These are phyloP conservation scores for Stemphylium beticola DNA, from an alignment of 2,329 filamentous ascomycete species.

Conservation along the genomic window DNA sequence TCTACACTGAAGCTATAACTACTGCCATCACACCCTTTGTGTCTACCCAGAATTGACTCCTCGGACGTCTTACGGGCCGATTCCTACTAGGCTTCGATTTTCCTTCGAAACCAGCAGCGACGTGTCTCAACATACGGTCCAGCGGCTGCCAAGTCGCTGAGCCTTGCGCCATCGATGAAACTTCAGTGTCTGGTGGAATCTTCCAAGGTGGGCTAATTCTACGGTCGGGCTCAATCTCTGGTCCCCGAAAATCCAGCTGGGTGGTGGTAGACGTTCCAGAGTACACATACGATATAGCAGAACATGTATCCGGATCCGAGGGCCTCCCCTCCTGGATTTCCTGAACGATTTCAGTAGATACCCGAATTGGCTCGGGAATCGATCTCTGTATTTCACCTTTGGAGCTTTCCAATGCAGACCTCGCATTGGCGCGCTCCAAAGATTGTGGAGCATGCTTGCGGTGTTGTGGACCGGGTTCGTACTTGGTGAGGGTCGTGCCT, in stretches of 20 bases:
- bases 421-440: slow-evolving; percentile 21
- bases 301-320: background rate
- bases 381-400: slow-evolving; percentile 4
- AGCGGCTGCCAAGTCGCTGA: slow-evolving; percentile 4
- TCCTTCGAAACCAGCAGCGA: background rate
- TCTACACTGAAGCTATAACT: slow-evolving; percentile 22
- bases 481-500: slow-evolving; percentile 34
- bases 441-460: background rate
- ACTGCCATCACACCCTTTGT: slow-evolving; percentile 21
- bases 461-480: slow-evolving; percentile 34
- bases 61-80: background rate
- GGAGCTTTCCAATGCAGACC: slow-evolving; percentile 26
- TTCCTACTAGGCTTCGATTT: background rate
- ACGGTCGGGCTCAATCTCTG: background rate
- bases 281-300: background rate
- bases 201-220: slow-evolving; percentile 1
- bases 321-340: background rate
- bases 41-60: slow-evolving; percentile 14
- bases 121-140: slow-evolving; percentile 5
- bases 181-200: slow-evolving; percentile 11
- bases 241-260: slow-evolving; percentile 9
- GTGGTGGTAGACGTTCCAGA: background rate
- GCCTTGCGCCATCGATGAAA: background rate
- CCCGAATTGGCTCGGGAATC: slow-evolving; percentile 1
- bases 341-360: background rate